Conservation (phyloP, 2,329 filamentous ascomycete genomes). For the Exophiala phaeomuriformis region DNA sequence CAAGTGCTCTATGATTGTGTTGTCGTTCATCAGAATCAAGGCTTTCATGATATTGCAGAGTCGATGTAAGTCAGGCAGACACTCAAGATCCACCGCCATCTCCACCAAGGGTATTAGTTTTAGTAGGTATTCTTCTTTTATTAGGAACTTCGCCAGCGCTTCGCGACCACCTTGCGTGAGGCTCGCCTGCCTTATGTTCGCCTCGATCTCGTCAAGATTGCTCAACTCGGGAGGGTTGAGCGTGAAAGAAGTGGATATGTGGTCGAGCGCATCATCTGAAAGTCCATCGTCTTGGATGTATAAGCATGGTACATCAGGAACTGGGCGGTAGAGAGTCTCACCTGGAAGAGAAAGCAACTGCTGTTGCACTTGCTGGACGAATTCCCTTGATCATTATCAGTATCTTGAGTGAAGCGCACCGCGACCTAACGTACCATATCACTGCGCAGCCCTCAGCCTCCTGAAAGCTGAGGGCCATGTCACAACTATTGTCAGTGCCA, state of each 20-base stretch:
- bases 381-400: slow-evolving; percentile 58
- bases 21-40: slow-evolving; percentile 90
- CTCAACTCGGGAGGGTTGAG: slow-evolving; percentile 74
- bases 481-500: slow-evolving; percentile 74
- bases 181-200: slow-evolving; percentile 71
- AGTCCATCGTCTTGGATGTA: slow-evolving; percentile 65
- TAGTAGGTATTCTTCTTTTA: slow-evolving; percentile 76
- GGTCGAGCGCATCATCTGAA: slow-evolving; percentile 79
- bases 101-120: slow-evolving; percentile 81
- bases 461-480: slow-evolving; percentile 98
- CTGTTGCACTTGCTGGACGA: slow-evolving; percentile 78
- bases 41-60: slow-evolving; percentile 98
- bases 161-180: slow-evolving; percentile 70
- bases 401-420: slow-evolving; percentile 6
- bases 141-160: slow-evolving; percentile 76
- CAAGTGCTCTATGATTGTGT: slow-evolving; percentile 84
- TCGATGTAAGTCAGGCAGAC: slow-evolving; percentile 74
- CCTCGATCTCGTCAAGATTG: slow-evolving; percentile 76
- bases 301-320: slow-evolving; percentile 1
- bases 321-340: slow-evolving; percentile 8
- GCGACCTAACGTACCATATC: slow-evolving; percentile 63
- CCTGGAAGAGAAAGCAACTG: slow-evolving; percentile 57
- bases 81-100: slow-evolving; percentile 86
- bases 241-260: slow-evolving; percentile 58
- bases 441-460: slow-evolving; percentile 87